These are phyloP conservation scores for Candida gigantensis DNA, from an alignment of 1,139 yeast genomes.

Conservation along the genomic window DNA sequence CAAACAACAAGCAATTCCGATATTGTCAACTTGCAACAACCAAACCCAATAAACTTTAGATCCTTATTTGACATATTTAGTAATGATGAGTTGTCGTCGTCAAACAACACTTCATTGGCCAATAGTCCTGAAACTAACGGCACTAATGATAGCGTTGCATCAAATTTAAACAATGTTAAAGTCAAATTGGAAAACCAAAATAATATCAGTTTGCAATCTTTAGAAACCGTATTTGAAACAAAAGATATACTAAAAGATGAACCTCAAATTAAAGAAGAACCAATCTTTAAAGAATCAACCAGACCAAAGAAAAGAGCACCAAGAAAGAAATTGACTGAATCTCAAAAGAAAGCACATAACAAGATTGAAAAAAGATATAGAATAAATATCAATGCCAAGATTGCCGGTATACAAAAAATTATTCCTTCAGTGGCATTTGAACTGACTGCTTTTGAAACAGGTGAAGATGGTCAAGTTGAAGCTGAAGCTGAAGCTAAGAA, in stretches of 20 bases:
- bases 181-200: constrained; percentile 15
- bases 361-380: constrained; percentile 71
- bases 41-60: constrained; percentile 8
- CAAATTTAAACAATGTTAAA: constrained; percentile 8
- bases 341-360: constrained; percentile 72
- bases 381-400: constrained; percentile 71
- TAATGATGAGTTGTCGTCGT: constrained; percentile 7
- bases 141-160: constrained; percentile 5
- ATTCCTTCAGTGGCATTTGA: constrained; percentile 66
- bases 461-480: constrained; percentile 18
- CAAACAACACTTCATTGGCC: constrained; percentile 11
- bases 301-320: constrained; percentile 43
- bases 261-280: constrained; percentile 6
- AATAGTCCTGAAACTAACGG: constrained; percentile 11
- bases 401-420: constrained; percentile 62
- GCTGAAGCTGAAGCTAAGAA: constrained; percentile 19
- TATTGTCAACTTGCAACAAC: constrained; percentile 10
- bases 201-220: constrained; percentile 20
- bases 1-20: constrained; percentile 17
- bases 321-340: constrained; percentile 57
- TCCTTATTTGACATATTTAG: constrained; percentile 8
- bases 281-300: constrained; percentile 2
- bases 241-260: constrained; percentile 24
- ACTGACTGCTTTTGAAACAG: constrained; percentile 58
- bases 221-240: constrained; percentile 29